Conservation (phyloP, 2,329 filamentous ascomycete genomes). For the Lachnellula arida region DNA sequence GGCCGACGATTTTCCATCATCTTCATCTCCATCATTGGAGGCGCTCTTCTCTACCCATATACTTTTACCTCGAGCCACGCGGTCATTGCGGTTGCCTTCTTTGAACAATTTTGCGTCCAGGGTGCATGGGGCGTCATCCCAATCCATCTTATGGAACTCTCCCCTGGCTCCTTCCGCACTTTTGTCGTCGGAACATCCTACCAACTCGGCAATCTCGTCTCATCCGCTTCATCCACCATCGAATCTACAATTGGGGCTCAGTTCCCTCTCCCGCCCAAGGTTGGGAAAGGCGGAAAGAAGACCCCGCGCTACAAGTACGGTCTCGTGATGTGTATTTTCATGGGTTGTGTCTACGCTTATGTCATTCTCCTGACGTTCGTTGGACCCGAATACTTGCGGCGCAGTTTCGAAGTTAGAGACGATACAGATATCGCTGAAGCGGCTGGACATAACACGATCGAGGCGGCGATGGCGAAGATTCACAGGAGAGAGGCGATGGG, state of each 20-base stretch:
- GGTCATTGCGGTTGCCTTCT: constrained; percentile 77
- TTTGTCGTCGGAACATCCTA: constrained; percentile 68
- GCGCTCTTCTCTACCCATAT: constrained; percentile 79
- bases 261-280: constrained; percentile 63
- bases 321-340: constrained; percentile 84
- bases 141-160: constrained; percentile 70
- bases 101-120: constrained; percentile 75
- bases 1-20: constrained; percentile 67
- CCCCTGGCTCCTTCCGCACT: constrained; percentile 64
- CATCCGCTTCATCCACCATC: constrained; percentile 68
- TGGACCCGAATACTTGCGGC: constrained; percentile 44
- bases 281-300: constrained; percentile 21
- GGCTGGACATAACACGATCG: constrained; percentile 32
- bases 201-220: constrained; percentile 72
- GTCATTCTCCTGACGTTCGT: constrained; percentile 51
- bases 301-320: constrained; percentile 66
- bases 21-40: constrained; percentile 58
- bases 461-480: constrained; percentile 24
- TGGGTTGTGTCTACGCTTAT: constrained; percentile 58
- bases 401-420: constrained; percentile 42
- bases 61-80: constrained; percentile 58
- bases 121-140: constrained; percentile 72
- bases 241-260: constrained; percentile 69
- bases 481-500: constrained; percentile 11
- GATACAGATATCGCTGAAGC: constrained; percentile 43